Conservation (phyloP, 148 eudicot species). For the Cornus controversa region DNA sequence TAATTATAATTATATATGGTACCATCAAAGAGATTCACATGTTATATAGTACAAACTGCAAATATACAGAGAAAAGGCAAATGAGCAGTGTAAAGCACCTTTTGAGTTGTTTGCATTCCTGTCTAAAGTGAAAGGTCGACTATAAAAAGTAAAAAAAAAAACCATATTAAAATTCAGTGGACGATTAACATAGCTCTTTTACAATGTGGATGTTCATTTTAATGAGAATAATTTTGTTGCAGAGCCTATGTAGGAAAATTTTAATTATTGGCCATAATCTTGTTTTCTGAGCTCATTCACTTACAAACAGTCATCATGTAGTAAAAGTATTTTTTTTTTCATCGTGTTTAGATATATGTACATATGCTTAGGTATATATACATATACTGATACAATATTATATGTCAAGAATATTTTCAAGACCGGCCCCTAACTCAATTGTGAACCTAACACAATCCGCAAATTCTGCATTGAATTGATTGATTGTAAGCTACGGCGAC, state of each 20-base stretch:
- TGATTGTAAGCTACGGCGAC: neutral
- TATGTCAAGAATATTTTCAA: too few species aligned
- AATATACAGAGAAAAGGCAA: constrained; percentile 2
- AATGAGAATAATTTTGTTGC: neutral
- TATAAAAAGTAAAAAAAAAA: neutral
- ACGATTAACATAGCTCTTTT: too few species aligned
- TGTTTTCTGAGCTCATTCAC: neutral
- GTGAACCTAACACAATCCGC: neutral
- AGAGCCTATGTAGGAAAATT: neutral
- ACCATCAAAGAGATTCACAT: constrained; percentile 17
- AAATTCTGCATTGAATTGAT: neutral
- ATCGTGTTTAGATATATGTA: too few species aligned
- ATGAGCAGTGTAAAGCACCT: constrained; percentile 19
- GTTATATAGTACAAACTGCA: constrained; percentile 6
- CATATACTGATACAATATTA: too few species aligned
- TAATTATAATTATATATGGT: neutral
- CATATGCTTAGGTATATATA: too few species aligned
- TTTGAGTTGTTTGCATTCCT: constrained; percentile 23
- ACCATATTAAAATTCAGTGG: neutral
- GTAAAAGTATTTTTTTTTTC: too few species aligned
- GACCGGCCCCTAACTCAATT: too few species aligned
- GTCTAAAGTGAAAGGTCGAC: constrained; percentile 20
- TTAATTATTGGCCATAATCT: neutral
- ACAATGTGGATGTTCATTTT: neutral
- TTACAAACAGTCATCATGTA: neutral